A percentile compares a stretch with the other conserved stretches of the same genome.
Evolutionary conservation across 371 early-diverging fungal species (phyloP).

Genomic region (Mortierella sp.): DNA sequence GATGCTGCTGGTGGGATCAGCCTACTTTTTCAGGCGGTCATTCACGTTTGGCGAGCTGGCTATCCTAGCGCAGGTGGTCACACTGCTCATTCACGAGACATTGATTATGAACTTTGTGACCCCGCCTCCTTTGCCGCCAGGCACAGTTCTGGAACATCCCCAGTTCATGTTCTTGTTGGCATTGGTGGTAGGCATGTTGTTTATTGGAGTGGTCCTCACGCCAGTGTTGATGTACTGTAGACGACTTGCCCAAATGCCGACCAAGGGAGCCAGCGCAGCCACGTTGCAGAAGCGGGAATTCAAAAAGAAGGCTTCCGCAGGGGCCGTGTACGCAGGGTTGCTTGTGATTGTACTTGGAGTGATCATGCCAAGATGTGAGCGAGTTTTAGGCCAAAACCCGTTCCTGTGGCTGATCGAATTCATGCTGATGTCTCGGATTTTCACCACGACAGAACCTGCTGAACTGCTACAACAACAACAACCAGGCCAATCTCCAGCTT

Average conservation of each 20-base stretch:
- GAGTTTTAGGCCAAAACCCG: constrained; percentile 47
- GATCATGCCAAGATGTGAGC: constrained; percentile 47
- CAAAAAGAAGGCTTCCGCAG: constrained; percentile 49
- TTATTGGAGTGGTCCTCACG: constrained; percentile 66
- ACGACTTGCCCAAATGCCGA: constrained; percentile 60
- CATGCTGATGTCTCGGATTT: constrained; percentile 35
- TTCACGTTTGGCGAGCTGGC: constrained; percentile 80
- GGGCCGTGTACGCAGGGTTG: constrained; percentile 32
- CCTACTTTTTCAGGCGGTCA: constrained; percentile 57
- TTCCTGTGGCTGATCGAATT: constrained; percentile 52
- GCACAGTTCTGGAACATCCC: constrained; percentile 33
- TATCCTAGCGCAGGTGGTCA: constrained; percentile 68
- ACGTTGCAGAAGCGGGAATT: constrained; percentile 47
- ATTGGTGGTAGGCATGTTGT: constrained; percentile 75
- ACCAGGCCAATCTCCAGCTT: constrained; percentile 6
- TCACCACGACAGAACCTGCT: constrained; percentile 1
- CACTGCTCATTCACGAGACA: constrained; percentile 59
- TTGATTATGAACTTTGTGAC: constrained; percentile 33
- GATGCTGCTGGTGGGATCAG: constrained; percentile 39
- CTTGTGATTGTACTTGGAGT: constrained; percentile 31
- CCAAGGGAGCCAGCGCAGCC: constrained; percentile 52
- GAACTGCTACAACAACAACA: constrained; percentile 6
- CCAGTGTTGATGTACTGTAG: constrained; percentile 67
- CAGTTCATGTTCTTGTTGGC: constrained; percentile 50
- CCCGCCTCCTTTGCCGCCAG: constrained; percentile 11